Conservation (phyloP, 2,329 filamentous ascomycete species). For the Cladophialophora yegresii region DNA sequence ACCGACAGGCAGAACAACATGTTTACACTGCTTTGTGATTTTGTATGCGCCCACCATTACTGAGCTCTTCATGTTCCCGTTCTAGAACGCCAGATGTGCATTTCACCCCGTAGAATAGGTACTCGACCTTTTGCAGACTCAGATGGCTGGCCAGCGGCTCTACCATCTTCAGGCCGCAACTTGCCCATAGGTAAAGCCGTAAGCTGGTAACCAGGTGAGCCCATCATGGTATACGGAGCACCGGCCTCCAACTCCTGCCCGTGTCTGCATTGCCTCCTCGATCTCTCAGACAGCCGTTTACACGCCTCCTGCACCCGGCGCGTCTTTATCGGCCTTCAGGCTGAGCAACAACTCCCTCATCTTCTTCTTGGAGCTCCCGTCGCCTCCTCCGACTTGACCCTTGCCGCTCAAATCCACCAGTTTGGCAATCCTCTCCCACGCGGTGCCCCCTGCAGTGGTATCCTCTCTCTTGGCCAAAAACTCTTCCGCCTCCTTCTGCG, state of each 20-base stretch:
- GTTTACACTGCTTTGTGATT: background rate
- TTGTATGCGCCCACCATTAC: background rate
- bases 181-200: background rate
- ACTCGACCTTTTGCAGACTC: background rate
- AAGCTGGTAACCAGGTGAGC: background rate
- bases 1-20: background rate
- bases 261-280: background rate
- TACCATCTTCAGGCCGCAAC: background rate
- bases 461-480: constrained; percentile 88
- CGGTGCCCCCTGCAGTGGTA: constrained; percentile 89
- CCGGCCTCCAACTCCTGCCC: background rate
- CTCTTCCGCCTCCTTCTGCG: constrained; percentile 86
- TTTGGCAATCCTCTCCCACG: constrained; percentile 98
- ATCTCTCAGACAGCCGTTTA: constrained; percentile 29
- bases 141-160: background rate
- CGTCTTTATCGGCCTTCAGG: constrained; percentile 89
- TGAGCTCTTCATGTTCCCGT: background rate
- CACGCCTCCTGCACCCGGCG: constrained; percentile 60
- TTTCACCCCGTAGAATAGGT: background rate
- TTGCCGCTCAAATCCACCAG: constrained; percentile 97
- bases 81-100: constrained; percentile 4
- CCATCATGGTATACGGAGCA: background rate
- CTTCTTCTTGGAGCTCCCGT: constrained; percentile 89
- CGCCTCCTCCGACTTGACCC: constrained; percentile 75
- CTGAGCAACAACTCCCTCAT: constrained; percentile 88